Base-by-base conservation (phyloP, 2,329 filamentous ascomycete genomes). In the Fusarium staphyleae region DNA sequence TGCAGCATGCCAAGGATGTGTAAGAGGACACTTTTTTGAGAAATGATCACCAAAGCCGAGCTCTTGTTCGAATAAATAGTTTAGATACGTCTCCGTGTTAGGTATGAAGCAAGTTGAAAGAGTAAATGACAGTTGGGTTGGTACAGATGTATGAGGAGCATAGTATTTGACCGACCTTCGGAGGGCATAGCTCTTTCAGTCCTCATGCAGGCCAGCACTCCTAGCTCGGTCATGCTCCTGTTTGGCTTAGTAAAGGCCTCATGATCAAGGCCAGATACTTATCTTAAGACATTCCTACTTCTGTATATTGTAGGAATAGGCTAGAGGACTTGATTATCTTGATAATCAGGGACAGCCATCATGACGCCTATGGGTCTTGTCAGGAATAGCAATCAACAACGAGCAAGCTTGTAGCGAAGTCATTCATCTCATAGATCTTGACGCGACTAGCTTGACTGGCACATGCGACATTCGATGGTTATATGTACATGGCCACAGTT, bases 1-100 rank as follows among this genome's bases (percentile, higher is more conserved):
- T 14, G 34, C 28, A 32, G 35, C 34, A 48, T 40, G 16, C 40
- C 35, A 39, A 34, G 35, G 33, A 39, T 13, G 16, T 46, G 43
- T 48, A 24, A 59, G 44, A 59, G 33, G 32, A 11, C 36, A 55
- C 43, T 3, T 39, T 59, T 37, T 12, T n/a, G 43, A 44, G 43
- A 13, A 35, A 50, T 28, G 43, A 19, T 33, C 8, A 35, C 18
- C 13, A 26, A 13, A 14, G 29, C 19, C 16, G 14, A 30, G 26
- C 16, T 45, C 14, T 10, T 24, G 26, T 12, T n/a, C 14, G n/a
- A 9, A 11, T 30, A 13, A 30, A 34, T 16, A 16, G 32, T 14
- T 16, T 16, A 16, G 32, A 16, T 16, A 8, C 4, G 28, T 30
- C 9, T 13, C 28, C 11, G 28, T 30, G 28, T 30, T 30, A 4